Conservation (phyloP, 768 basidiomycete genomes). For the Pseudohyphozyma bogoriensis region DNA sequence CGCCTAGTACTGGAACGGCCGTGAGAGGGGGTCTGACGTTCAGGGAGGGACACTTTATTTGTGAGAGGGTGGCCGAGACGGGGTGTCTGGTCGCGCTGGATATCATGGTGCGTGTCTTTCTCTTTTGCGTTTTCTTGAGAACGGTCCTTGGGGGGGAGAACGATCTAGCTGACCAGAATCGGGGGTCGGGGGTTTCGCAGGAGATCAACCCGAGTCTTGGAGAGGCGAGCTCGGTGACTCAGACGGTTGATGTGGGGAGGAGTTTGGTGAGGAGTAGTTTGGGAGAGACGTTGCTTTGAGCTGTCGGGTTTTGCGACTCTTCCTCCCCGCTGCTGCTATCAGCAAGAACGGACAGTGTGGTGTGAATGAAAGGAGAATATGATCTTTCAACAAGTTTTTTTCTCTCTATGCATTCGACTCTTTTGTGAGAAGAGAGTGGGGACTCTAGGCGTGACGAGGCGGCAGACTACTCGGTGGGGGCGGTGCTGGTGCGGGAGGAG, state of each 20-base stretch:
- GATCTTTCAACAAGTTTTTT: no score
- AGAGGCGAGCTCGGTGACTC: slow-evolving; percentile 50
- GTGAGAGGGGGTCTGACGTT: slow-evolving; percentile 92
- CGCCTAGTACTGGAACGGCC: slow-evolving; percentile 90
- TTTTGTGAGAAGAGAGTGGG: no score
- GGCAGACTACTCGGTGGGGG: no score
- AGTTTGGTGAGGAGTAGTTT: slow-evolving; percentile 72
- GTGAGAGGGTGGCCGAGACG: slow-evolving; percentile 81
- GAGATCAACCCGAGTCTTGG: slow-evolving; percentile 97
- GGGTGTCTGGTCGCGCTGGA: slow-evolving; percentile 84
- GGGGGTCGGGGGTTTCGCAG: slow-evolving; percentile 82
- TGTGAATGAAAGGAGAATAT: no score
- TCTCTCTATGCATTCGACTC: no score
- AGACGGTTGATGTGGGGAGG: slow-evolving; percentile 85
- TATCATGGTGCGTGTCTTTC: slow-evolving; percentile 59
- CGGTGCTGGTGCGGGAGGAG: no score
- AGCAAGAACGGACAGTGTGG: no score
- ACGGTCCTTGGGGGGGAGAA: background rate
- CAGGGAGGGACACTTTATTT: slow-evolving; percentile 97
- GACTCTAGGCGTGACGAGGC: no score
- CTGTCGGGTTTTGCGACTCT: no score
- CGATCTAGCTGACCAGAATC: slow-evolving; percentile 82
- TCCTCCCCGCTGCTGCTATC: no score
- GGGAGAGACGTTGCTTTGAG: slow-evolving; percentile 35
- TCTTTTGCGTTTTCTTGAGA: background rate